Percentiles rank a stretch among this genome's conserved stretches.
These are phyloP conservation scores for Myxozyma lipomycoides DNA, from an alignment of 805 yeast species.

Conservation along the genomic window DNA sequence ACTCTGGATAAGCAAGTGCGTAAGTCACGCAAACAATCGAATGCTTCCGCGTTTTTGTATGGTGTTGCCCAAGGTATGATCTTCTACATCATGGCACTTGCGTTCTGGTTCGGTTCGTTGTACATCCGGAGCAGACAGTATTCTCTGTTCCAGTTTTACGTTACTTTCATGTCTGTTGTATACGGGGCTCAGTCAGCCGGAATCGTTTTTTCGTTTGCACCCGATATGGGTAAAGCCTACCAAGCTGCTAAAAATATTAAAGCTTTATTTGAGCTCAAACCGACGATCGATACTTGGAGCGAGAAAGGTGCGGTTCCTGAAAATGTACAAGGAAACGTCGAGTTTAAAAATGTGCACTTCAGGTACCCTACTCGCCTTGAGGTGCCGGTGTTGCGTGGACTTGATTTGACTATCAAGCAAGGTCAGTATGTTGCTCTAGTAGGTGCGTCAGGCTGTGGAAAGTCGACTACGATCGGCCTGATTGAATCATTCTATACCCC, in stretches of 20 bases:
- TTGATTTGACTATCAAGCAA: conserved; percentile 48
- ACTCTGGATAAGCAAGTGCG: conserved; percentile 10
- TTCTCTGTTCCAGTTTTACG: conserved; percentile 39
- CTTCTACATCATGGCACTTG: conserved; percentile 43
- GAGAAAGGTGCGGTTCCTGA: conserved; percentile 34
- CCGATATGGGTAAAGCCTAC: conserved; percentile 45
- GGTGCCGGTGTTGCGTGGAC: conserved; percentile 33
- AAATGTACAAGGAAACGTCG: conserved; percentile 46
- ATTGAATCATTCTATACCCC: conserved; percentile 53
- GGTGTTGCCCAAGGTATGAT: conserved; percentile 42
- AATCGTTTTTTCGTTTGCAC: conserved; percentile 42
- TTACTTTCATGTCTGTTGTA: conserved; percentile 41
- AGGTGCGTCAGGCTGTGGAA: conserved; percentile 70
- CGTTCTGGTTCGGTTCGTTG: conserved; percentile 45
- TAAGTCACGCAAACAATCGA: conserved; percentile 16
- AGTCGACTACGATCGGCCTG: conserved; percentile 46
- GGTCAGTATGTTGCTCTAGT: conserved; percentile 86
- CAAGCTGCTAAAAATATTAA: conserved; percentile 39
- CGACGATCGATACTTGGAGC: conserved; percentile 38
- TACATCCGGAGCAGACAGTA: conserved; percentile 36
- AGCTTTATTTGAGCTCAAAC: conserved; percentile 36
- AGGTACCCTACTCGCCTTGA: conserved; percentile 36
- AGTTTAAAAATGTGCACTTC: conserved; percentile 41
- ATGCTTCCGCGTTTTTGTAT: conserved; percentile 36
- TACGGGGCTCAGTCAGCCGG: conserved; percentile 47